A percentile compares a stretch with the other conserved stretches of the same genome.
These are phyloP conservation scores for Aleurites moluccanus DNA, from an alignment of 441 rosid species.

Conservation along the genomic window DNA sequence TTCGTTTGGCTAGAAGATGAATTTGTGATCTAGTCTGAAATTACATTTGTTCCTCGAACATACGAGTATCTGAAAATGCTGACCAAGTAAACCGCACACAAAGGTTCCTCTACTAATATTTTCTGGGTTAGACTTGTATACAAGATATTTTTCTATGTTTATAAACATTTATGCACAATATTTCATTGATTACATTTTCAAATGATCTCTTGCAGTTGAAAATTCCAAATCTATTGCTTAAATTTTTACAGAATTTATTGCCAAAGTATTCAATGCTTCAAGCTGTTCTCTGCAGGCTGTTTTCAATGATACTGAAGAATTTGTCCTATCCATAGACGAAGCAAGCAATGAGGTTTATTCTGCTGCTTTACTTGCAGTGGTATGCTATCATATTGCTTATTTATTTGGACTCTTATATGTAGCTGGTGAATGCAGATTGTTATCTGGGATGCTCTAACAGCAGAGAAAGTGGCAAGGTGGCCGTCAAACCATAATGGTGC, in stretches of 20 bases:
- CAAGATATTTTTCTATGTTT: neutral
- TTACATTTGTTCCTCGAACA: neutral
- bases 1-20: neutral
- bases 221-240: neutral
- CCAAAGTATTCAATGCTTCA: neutral
- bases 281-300: slow-evolving; percentile 57
- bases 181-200: neutral
- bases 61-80: neutral
- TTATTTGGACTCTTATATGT: slow-evolving; percentile 8
- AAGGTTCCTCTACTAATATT: neutral
- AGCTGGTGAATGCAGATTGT: slow-evolving; percentile 50
- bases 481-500: slow-evolving; percentile 71
- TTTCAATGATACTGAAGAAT: slow-evolving; percentile 81
- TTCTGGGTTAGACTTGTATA: neutral
- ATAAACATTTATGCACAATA: neutral
- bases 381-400: neutral
- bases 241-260: neutral
- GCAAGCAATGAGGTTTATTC: slow-evolving; percentile 58
- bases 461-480: slow-evolving; percentile 75
- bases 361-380: neutral
- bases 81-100: neutral
- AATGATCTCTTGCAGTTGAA: neutral
- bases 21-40: neutral
- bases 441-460: slow-evolving; percentile 74
- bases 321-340: slow-evolving; percentile 65